These are phyloP conservation scores for Chaetomium sp. DNA, from an alignment of 2,329 filamentous ascomycete species.

Conservation along the genomic window DNA sequence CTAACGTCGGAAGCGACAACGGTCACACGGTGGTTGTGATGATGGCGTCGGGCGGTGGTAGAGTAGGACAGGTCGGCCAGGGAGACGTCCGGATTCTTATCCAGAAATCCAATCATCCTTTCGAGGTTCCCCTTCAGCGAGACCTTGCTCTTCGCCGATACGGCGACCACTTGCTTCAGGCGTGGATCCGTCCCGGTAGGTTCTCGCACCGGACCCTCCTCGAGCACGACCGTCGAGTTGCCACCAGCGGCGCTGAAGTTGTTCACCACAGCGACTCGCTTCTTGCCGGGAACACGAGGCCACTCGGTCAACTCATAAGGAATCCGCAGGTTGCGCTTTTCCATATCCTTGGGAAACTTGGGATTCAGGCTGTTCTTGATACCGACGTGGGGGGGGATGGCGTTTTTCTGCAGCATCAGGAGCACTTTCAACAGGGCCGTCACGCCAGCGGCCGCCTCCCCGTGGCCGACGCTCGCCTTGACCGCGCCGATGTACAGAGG, in stretches of 20 bases:
- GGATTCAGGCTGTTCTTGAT: conserved; percentile 31
- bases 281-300: neutral
- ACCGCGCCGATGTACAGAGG: conserved; percentile 49
- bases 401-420: conserved; percentile 29
- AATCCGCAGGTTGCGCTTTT: conserved; percentile 44
- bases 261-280: conserved; percentile 58
- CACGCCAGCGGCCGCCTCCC: conserved; percentile 30
- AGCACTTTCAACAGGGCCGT: conserved; percentile 33
- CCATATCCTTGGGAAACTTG: conserved; percentile 35
- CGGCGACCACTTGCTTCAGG: conserved; percentile 56
- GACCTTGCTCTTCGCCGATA: conserved; percentile 58
- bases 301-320: neutral
- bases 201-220: conserved; percentile 56
- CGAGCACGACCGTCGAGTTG: conserved; percentile 67
- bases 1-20: conserved; percentile 46
- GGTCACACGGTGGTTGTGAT: conserved; percentile 59
- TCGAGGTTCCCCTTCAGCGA: conserved; percentile 62
- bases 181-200: conserved; percentile 52
- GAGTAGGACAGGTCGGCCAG: conserved; percentile 65
- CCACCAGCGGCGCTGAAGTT: conserved; percentile 73
- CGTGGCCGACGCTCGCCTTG: conserved; percentile 38
- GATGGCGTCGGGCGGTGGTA: conserved; percentile 65
- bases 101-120: conserved; percentile 56
- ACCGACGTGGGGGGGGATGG: conserved; percentile 32
- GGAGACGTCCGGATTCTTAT: conserved; percentile 52